phyloP scores from a whole-genome alignment of 2,329 filamentous ascomycete species.

The Teratosphaeriaceae sp. region DNA sequence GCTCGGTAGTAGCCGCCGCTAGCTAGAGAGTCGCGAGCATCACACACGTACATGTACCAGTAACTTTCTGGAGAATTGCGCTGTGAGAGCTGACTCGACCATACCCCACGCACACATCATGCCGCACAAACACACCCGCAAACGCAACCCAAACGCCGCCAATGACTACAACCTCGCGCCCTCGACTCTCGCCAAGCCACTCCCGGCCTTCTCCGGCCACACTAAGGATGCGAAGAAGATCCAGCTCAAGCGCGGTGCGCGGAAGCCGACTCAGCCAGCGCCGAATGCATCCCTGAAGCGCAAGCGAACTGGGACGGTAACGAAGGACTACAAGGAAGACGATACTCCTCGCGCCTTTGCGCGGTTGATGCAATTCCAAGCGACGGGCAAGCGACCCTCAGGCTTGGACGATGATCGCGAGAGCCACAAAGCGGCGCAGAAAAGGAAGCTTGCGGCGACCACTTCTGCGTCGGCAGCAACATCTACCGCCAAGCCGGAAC shows the following conservation, averaged over 20 bases:
- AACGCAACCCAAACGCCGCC: not conserved
- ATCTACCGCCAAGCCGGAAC: not conserved
- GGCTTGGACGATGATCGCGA: constrained; percentile 65
- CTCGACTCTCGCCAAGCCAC: constrained; percentile 50
- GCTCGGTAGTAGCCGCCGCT: no score
- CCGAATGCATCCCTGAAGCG: constrained; percentile 14
- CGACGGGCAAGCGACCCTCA: constrained; percentile 49
- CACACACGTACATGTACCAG: no score
- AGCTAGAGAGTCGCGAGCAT: no score
- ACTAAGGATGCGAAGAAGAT: not conserved
- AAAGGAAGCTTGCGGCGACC: constrained; percentile 29
- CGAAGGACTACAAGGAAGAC: constrained; percentile 51
- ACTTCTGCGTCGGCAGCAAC: constrained; percentile 6
- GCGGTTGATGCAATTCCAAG: constrained; percentile 70
- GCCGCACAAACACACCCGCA: constrained; percentile 27
- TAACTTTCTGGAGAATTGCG: no score
- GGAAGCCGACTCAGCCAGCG: constrained; percentile 25
- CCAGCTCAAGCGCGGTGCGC: constrained; percentile 31
- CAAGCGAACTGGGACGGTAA: constrained; percentile 32
- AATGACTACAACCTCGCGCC: constrained; percentile 52
- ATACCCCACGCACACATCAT: no score
- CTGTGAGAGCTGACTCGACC: no score
- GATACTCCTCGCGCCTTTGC: constrained; percentile 87
- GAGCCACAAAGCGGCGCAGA: constrained; percentile 32
- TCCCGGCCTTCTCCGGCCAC: constrained; percentile 40